Evolutionary conservation across 129 eudicot genomes (phyloP).

Genomic region (Pulicaria dysenterica): DNA sequence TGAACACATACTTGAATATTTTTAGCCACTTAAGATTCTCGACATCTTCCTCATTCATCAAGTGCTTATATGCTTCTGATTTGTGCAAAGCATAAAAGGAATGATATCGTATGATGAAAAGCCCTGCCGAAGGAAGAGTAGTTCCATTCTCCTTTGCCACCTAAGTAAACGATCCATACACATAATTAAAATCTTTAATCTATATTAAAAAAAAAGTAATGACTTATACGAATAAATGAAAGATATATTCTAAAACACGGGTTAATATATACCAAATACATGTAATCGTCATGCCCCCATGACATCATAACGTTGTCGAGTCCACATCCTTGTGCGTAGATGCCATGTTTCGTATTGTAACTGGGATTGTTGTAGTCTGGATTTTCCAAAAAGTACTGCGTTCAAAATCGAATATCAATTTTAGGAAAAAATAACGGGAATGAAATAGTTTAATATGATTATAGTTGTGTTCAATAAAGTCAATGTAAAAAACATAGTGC

Average conservation of each 20-base stretch:
- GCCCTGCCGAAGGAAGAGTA: conserved; percentile 86
- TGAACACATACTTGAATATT: conserved; percentile 60
- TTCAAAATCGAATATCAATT: background rate
- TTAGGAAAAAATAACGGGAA: too few species aligned
- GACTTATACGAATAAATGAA: background rate
- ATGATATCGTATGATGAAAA: conserved; percentile 80
- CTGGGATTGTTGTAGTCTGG: conserved; percentile 63
- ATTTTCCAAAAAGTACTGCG: conserved; percentile 70
- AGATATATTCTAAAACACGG: background rate
- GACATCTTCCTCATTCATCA: conserved; percentile 77
- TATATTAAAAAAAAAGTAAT: too few species aligned
- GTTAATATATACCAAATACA: conserved; percentile 67
- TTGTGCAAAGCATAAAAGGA: conserved; percentile 86
- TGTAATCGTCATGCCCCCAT: conserved; percentile 97
- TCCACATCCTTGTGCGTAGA: conserved; percentile 76
- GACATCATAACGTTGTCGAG: conserved; percentile 80
- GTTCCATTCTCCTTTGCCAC: conserved; percentile 78
- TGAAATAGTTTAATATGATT: too few species aligned
- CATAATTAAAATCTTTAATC: background rate
- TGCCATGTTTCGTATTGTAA: conserved; percentile 69
- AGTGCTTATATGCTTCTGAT: conserved; percentile 74
- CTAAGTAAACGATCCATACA: conserved; percentile 27
- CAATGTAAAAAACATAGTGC: too few species aligned
- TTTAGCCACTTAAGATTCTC: conserved; percentile 87
- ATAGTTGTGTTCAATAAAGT: too few species aligned